A percentile compares a stretch with the other conserved stretches of the same genome.
These are phyloP conservation scores for Monascus purpureus DNA, from an alignment of 495 filamentous ascomycete species.

Conservation along the genomic window DNA sequence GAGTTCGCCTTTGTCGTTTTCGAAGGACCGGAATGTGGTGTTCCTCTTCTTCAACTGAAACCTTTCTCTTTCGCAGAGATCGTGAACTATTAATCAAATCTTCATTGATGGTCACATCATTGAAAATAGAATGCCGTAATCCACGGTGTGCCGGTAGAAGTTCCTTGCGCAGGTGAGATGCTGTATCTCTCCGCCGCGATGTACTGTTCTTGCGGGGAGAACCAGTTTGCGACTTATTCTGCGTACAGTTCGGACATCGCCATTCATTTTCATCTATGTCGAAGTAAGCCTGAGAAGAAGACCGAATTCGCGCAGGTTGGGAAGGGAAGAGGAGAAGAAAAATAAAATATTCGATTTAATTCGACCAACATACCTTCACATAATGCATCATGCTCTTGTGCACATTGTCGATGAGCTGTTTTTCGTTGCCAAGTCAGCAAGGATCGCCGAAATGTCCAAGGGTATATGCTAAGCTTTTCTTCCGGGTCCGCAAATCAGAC, in stretches of 20 bases:
- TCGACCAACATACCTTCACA: no score
- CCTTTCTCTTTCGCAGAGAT: slow-evolving; percentile 75
- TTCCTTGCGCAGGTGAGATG: slow-evolving; percentile 49
- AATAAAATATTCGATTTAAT: no score
- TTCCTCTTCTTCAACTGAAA: slow-evolving; percentile 40
- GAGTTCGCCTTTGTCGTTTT: slow-evolving; percentile 29
- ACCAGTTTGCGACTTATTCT: slow-evolving; percentile 46
- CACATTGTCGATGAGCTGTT: slow-evolving; percentile 82
- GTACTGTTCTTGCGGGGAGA: slow-evolving; percentile 24
- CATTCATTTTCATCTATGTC: slow-evolving; percentile 42
- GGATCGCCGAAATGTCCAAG: slow-evolving; percentile 13
- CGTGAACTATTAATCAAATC: slow-evolving; percentile 78
- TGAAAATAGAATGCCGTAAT: slow-evolving; percentile 59
- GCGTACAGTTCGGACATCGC: slow-evolving; percentile 68
- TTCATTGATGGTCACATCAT: slow-evolving; percentile 57
- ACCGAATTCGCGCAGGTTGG: not conserved
- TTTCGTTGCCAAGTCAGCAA: slow-evolving; percentile 21
- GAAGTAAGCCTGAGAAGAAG: slow-evolving; percentile 3
- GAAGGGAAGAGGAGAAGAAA: slow-evolving; percentile 1
- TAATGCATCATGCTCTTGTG: slow-evolving; percentile 62
- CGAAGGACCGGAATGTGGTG: slow-evolving; percentile 32
- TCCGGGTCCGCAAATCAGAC: slow-evolving; percentile 9
- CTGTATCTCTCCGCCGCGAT: slow-evolving; percentile 23
- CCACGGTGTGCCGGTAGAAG: slow-evolving; percentile 59
- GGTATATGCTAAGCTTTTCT: slow-evolving; percentile 11